Percentiles rank a stretch among this genome's conserved stretches.
Evolutionary conservation across 139 green algal genomes (phyloP).

Genomic region (Limnomonas spitsbergensis): DNA sequence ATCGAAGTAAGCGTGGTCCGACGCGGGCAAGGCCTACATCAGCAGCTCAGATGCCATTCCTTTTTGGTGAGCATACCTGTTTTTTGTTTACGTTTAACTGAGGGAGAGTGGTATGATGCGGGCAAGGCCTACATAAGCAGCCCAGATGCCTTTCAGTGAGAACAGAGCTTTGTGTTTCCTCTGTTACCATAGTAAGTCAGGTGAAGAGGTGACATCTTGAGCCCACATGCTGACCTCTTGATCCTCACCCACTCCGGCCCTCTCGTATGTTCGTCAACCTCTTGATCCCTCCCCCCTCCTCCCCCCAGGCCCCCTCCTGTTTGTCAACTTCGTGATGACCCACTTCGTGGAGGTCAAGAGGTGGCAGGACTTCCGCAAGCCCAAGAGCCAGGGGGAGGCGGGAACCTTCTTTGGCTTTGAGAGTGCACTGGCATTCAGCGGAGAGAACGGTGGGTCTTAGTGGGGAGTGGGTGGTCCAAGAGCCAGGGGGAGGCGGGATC

Average conservation of each 20-base stretch:
- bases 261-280: no score
- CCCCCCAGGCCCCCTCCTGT: constrained; percentile 44
- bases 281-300: not conserved
- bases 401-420: constrained; percentile 73
- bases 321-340: constrained; percentile 69
- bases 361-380: constrained; percentile 81
- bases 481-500: constrained; percentile 63
- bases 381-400: constrained; percentile 62
- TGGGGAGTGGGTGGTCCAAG: no score
- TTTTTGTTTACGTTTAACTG: no score
- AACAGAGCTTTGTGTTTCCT: no score
- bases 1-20: constrained; percentile 84
- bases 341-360: constrained; percentile 86
- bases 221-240: constrained; percentile 29
- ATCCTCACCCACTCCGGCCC: no score
- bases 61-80: constrained; percentile 32
- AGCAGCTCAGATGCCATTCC: constrained; percentile 23
- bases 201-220: constrained; percentile 55
- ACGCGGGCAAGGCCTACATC: constrained; percentile 68
- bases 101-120: constrained; percentile 82
- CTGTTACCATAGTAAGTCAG: constrained; percentile 83
- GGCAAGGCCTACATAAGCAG: constrained; percentile 56
- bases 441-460: constrained; percentile 57
- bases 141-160: constrained; percentile 25
- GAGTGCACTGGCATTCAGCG: constrained; percentile 53